Conservation (phyloP, 1,139 yeast genomes). For the Kodamaea alishanica region DNA sequence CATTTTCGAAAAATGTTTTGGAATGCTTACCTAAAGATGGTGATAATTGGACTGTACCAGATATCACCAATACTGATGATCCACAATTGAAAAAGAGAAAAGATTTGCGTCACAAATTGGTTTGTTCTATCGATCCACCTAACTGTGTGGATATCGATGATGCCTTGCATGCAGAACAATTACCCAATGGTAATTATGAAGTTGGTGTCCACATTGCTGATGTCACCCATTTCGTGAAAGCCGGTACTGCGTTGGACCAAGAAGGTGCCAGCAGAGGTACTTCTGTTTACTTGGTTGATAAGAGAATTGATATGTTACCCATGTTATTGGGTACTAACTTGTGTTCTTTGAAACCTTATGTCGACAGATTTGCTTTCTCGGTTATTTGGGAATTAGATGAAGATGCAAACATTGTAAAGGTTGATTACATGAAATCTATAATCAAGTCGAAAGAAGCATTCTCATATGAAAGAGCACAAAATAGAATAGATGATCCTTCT, state of each 20-base stretch:
- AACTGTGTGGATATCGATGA: slow-evolving; percentile 99
- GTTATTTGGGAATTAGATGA: slow-evolving; percentile 93
- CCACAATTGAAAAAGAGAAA: slow-evolving; percentile 61
- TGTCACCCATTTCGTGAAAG: slow-evolving; percentile 94
- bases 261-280: slow-evolving; percentile 99
- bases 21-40: slow-evolving; percentile 94
- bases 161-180: slow-evolving; percentile 80
- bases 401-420: slow-evolving; percentile 80
- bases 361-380: slow-evolving; percentile 93
- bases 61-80: slow-evolving; percentile 53
- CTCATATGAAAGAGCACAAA: slow-evolving; percentile 90
- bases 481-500: slow-evolving; percentile 77
- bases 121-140: slow-evolving; percentile 97
- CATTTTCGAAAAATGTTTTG: slow-evolving; percentile 87
- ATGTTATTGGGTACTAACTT: slow-evolving; percentile 91
- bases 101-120: slow-evolving; percentile 82
- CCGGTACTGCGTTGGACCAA: slow-evolving; percentile 85
- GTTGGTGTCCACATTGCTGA: slow-evolving; percentile 99
- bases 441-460: slow-evolving; percentile 93
- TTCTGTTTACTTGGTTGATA: slow-evolving; percentile 95
- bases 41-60: slow-evolving; percentile 88
- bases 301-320: slow-evolving; percentile 98
- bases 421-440: slow-evolving; percentile 80
- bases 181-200: slow-evolving; percentile 92
- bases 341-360: slow-evolving; percentile 93